Evolutionary conservation across 192 early-diverging fungal genomes (phyloP).

Genomic region (Coemansia sp.): DNA sequence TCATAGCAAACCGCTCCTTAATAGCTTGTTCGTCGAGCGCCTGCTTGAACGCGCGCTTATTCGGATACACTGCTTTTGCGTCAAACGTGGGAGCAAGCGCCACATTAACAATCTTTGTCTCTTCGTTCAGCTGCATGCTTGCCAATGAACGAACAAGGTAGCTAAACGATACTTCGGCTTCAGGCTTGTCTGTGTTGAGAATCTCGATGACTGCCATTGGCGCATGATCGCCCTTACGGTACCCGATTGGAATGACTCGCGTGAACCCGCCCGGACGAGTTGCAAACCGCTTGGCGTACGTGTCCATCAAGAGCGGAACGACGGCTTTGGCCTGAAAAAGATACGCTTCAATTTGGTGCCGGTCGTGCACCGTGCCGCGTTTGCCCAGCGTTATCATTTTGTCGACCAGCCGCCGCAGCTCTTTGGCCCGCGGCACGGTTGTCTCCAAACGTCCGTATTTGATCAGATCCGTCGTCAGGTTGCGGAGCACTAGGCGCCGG

Average conservation of each 20-base stretch:
- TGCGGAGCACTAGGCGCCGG: slow-evolving; percentile 76
- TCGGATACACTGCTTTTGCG: slow-evolving; percentile 10
- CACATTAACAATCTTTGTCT: slow-evolving; percentile 33
- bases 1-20: slow-evolving; percentile 35
- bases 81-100: slow-evolving; percentile 27
- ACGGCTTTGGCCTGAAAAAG: slow-evolving; percentile 70
- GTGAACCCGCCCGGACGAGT: slow-evolving; percentile 84
- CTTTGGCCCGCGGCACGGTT: slow-evolving; percentile 90
- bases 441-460: slow-evolving; percentile 89
- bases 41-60: slow-evolving; percentile 41
- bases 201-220: slow-evolving; percentile 91
- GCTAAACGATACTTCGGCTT: slow-evolving; percentile 69
- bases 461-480: slow-evolving; percentile 82
- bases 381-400: slow-evolving; percentile 87
- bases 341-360: slow-evolving; percentile 58
- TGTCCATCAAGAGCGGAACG: slow-evolving; percentile 78
- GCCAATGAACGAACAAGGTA: slow-evolving; percentile 49
- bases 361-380: slow-evolving; percentile 62
- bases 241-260: slow-evolving; percentile 77
- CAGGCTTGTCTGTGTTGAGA: slow-evolving; percentile 67
- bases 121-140: slow-evolving; percentile 39
- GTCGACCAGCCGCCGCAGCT: slow-evolving; percentile 82
- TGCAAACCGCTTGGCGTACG: slow-evolving; percentile 81
- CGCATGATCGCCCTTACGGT: slow-evolving; percentile 78
- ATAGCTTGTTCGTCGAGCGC: slow-evolving; percentile 32